Conservation (phyloP, 2,329 filamentous ascomycete genomes). For the Blumeria hordei region DNA sequence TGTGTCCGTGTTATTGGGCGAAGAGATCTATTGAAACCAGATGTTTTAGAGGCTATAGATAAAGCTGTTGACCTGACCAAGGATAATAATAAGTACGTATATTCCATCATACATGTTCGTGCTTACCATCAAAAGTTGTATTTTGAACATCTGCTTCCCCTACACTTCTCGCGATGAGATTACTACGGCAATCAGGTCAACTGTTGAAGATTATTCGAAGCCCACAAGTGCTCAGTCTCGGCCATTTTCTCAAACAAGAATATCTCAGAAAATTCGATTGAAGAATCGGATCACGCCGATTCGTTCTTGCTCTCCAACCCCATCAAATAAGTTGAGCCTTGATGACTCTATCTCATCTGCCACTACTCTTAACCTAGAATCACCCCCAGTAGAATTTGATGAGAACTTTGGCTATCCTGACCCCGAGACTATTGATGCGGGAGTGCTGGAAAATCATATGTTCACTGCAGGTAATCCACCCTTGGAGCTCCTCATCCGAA, state of each 20-base stretch:
- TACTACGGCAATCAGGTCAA: conserved; percentile 65
- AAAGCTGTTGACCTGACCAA: conserved; percentile 68
- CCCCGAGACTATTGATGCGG: conserved; percentile 64
- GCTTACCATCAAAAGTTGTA: conserved; percentile 20
- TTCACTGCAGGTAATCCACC: conserved; percentile 73
- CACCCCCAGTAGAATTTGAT: conserved; percentile 11
- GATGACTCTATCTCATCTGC: conserved; percentile 33
- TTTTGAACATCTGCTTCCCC: conserved; percentile 89
- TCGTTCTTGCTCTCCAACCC: conserved; percentile 23
- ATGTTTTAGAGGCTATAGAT: conserved; percentile 75
- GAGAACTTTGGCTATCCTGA: conserved; percentile 30
- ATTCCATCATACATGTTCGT: background rate
- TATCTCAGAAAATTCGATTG: conserved; percentile 62
- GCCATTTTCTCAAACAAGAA: conserved; percentile 70
- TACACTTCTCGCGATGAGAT: conserved; percentile 95
- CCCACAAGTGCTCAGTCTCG: conserved; percentile 39
- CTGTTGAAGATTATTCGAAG: conserved; percentile 64
- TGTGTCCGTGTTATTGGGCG: conserved; percentile 69
- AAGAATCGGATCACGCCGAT: conserved; percentile 23
- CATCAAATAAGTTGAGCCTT: conserved; percentile 18
- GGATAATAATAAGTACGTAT: conserved; percentile 49
- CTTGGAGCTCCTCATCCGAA: conserved; percentile 73
- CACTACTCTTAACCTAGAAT: conserved; percentile 21
- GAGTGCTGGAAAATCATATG: conserved; percentile 64
- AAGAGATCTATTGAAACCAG: conserved; percentile 56